Conservation (phyloP, 768 basidiomycete genomes). For the Phaeotremella skinneri region DNA sequence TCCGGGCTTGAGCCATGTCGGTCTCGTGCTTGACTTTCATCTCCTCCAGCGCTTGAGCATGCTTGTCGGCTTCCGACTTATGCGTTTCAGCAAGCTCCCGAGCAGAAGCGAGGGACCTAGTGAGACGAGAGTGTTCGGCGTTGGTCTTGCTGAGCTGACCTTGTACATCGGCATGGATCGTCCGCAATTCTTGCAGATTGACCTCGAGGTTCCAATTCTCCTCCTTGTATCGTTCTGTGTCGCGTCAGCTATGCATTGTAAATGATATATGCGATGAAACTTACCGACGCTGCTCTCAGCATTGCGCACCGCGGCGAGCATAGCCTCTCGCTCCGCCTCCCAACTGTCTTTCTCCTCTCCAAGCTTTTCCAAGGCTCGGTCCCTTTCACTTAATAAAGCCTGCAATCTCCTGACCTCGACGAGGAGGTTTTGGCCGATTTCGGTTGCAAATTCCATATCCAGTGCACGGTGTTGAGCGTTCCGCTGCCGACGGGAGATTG, state of each 20-base stretch:
- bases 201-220: constrained; percentile 99
- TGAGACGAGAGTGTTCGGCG: constrained; percentile 76
- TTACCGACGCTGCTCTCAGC: constrained; percentile 78
- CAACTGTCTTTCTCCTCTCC: constrained; percentile 89
- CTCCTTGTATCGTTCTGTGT: constrained; percentile 86
- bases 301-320: constrained; percentile 68
- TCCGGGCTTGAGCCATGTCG: constrained; percentile 85
- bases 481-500: constrained; percentile 37
- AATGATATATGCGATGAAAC: constrained; percentile 31
- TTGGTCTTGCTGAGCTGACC: constrained; percentile 68
- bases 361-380: constrained; percentile 86
- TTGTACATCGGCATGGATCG: constrained; percentile 66
- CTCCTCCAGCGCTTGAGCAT: constrained; percentile 64
- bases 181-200: constrained; percentile 76
- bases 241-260: constrained; percentile 10
- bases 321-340: constrained; percentile 71
- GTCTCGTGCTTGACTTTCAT: constrained; percentile 90
- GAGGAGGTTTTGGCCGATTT: constrained; percentile 88
- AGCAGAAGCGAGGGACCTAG: constrained; percentile 67
- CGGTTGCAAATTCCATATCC: constrained; percentile 86
- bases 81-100: constrained; percentile 76
- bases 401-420: constrained; percentile 90
- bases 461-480: constrained; percentile 47
- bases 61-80: constrained; percentile 79
- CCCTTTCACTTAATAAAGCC: constrained; percentile 82